A percentile compares a stretch with the other conserved stretches of the same genome.
Conservation (phyloP, 306 rosid genomes). For the Quercus rubra region DNA sequence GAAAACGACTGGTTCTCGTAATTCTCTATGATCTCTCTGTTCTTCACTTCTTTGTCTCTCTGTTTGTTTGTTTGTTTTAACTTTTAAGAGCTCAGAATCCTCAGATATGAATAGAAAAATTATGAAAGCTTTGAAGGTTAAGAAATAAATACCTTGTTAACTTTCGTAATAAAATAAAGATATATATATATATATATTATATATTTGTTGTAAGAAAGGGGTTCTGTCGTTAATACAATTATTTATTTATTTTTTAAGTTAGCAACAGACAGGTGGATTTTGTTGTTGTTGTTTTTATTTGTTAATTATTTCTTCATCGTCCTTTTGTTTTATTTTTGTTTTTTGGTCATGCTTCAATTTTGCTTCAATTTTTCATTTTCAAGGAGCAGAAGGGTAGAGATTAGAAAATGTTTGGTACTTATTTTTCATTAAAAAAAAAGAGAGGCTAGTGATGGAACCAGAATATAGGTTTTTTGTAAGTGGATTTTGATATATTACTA, state of each 20-base stretch:
- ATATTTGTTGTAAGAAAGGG: no score
- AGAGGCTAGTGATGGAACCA: not conserved
- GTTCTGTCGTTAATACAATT: no score
- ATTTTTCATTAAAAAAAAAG: not conserved
- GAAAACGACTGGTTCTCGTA: slow-evolving; percentile 80
- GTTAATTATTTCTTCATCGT: not conserved
- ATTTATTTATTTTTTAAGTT: no score
- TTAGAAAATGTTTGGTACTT: not conserved
- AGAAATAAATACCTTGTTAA: no score
- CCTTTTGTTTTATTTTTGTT: not conserved
- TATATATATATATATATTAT: no score
- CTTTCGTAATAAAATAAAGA: no score
- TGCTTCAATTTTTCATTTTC: not conserved
- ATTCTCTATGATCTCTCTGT: not conserved
- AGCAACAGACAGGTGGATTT: no score
- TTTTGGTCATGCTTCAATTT: not conserved
- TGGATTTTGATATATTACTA: not conserved
- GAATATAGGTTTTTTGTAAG: not conserved
- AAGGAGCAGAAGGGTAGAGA: not conserved
- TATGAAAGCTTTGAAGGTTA: no score
- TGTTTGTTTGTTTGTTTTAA: not conserved
- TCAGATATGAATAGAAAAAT: no score
- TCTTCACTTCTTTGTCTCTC: not conserved
- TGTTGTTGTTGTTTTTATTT: no score
- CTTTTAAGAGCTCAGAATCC: no score